Base-by-base conservation (phyloP, 2,329 filamentous ascomycete genomes). In the Pseudocercospora macadamiae region DNA sequence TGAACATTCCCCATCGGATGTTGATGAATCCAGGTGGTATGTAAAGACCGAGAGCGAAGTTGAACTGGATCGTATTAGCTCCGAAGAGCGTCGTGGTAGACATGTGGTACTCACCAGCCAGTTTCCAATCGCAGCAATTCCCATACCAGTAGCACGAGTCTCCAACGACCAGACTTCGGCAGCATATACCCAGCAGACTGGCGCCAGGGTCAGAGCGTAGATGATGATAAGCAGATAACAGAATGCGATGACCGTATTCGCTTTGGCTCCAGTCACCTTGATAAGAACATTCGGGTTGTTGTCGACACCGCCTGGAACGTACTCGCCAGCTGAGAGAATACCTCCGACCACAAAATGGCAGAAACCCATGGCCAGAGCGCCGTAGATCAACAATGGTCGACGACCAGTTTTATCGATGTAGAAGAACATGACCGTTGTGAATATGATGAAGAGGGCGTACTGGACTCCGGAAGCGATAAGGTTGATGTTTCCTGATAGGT, bases 331-430 rank as follows among this genome's bases (percentile, higher is more conserved):
- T 68, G 7, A 75, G 71, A 82, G 68, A 25, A 79, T 67, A 25
- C 77, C 78, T 14, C 77, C 92, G 55, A 95, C 89, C 71, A 96
- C 82, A 81, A 95, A 95, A 76, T 96, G 88, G 80, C 89, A 92
- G 68, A 93, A 72, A 9, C 91, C 80, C 92, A 96, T 96, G 67
- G 90, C 89, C 2, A 87, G 60, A 26, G 90, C 91, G 67, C 92
- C 92, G 69, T 81, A 83, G 73, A 96, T 85, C 65, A 80, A 67
- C 1, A 79, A 67, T 8, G 74, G 73, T 16, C 76, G 67, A 49
- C 76, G 70, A 18, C 76, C 75, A 49, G 73, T 73, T 51, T 73
- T 74, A 64, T 78, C 76, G 59, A 78, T 74, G 61, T 74, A 76
- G 66, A 75, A 74, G 63, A 76, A 76, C 64, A 73, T 76, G 49